Percentiles rank a stretch among this genome's conserved stretches.
phyloP scores from a whole-genome alignment of 2,329 filamentous ascomycete species.

The Microsporum ferrugineum region DNA sequence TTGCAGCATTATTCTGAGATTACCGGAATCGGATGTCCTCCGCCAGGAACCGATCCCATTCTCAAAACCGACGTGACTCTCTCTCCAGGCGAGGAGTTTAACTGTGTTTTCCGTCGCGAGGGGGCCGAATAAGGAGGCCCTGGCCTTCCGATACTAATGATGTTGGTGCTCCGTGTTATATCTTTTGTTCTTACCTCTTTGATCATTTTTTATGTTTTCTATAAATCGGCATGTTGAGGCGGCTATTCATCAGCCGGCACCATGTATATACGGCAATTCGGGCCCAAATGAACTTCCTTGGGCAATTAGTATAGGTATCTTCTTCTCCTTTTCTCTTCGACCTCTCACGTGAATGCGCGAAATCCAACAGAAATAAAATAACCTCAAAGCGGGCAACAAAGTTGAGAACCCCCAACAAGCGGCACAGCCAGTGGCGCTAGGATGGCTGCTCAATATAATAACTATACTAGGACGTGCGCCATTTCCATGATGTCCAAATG shows the following conservation, averaged over 20 bases:
- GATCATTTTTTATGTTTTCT: neutral
- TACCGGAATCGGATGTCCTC: conserved; percentile 21
- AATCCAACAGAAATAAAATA: neutral
- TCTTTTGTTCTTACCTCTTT: neutral
- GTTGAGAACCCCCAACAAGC: neutral
- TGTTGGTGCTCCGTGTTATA: neutral
- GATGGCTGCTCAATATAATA: neutral
- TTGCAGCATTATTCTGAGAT: conserved; percentile 33
- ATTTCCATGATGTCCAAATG: neutral
- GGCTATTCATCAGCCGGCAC: neutral
- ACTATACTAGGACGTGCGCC: neutral
- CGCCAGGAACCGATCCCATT: conserved; percentile 26
- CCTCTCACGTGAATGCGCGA: neutral
- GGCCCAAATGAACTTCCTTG: neutral
- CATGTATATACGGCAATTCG: neutral
- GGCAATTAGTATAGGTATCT: neutral
- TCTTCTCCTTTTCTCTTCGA: neutral
- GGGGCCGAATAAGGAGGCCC: neutral
- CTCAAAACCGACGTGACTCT: conserved; percentile 31
- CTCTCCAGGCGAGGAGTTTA: conserved; percentile 28
- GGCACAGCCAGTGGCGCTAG: neutral
- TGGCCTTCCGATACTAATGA: neutral
- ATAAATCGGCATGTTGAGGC: neutral
- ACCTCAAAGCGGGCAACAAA: neutral
- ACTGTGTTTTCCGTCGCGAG: conserved; percentile 25